Conservation (phyloP, 306 rosid genomes). For the Rosa lucieae region DNA sequence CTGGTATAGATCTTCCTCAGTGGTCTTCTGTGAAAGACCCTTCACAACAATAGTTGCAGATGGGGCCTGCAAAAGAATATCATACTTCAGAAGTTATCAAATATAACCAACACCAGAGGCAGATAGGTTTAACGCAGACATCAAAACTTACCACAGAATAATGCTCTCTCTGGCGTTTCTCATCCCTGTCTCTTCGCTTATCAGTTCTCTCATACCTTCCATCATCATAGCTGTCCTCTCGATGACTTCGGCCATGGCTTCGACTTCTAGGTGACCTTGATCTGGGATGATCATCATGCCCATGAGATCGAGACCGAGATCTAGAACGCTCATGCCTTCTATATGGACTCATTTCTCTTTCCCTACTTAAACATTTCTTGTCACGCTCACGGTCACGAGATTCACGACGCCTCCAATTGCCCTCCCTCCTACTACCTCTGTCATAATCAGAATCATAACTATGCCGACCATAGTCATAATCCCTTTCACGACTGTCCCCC, state of each 20-base stretch:
- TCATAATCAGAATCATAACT: conserved; percentile 98
- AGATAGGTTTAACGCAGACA: conserved; percentile 6
- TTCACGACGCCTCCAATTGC: conserved; percentile 70
- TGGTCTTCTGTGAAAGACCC: conserved; percentile 94
- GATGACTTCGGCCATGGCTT: conserved; percentile 76
- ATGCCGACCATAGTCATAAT: conserved; percentile 61
- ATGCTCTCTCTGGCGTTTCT: conserved; percentile 68
- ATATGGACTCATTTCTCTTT: conserved; percentile 72
- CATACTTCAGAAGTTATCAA: conserved; percentile 20
- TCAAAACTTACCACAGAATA: conserved; percentile 70
- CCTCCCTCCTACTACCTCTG: conserved; percentile 71
- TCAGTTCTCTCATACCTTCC: conserved; percentile 71
- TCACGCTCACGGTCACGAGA: conserved; percentile 79
- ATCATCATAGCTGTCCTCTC: conserved; percentile 77
- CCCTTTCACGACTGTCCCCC: conserved; percentile 87
- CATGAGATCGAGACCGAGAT: conserved; percentile 77
- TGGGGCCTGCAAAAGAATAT: conserved; percentile 68
- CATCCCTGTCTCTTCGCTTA: conserved; percentile 79
- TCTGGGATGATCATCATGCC: conserved; percentile 69
- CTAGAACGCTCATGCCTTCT: conserved; percentile 63
- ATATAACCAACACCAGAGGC: conserved; percentile 13
- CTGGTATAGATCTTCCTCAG: conserved; percentile 94
- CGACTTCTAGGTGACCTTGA: conserved; percentile 92
- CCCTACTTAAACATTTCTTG: conserved; percentile 63
- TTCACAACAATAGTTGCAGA: conserved; percentile 97